Evolutionary conservation across 805 yeast species (phyloP).

Genomic region (Zygotorulaspora florentina): DNA sequence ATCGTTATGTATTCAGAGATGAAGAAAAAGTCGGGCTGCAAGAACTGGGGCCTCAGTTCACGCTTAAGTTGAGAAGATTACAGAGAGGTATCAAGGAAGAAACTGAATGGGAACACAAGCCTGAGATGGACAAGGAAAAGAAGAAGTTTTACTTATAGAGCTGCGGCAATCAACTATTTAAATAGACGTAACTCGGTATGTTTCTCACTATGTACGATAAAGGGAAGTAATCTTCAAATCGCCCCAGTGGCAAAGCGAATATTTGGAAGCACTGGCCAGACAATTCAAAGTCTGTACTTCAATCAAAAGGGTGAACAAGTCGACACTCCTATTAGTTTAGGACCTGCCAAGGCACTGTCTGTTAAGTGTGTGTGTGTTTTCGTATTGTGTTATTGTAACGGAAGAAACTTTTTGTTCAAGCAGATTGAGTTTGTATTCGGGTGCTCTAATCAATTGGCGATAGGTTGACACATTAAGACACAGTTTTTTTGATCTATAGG

Average conservation of each 20-base stretch:
- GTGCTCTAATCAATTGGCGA: neutral
- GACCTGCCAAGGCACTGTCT: neutral
- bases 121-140: conserved; percentile 96
- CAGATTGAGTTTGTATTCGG: neutral
- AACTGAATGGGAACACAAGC: conserved; percentile 92
- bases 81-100: conserved; percentile 92
- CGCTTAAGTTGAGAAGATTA: conserved; percentile 78
- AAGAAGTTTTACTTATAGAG: conserved; percentile 77
- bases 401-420: neutral
- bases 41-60: conserved; percentile 95
- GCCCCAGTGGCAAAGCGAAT: conserved; percentile 13
- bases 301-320: neutral
- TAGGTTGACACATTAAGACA: neutral
- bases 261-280: neutral
- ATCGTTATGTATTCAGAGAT: conserved; percentile 81
- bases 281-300: no score
- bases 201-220: conserved; percentile 8
- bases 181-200: neutral
- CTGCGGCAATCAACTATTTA: neutral
- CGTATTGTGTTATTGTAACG: neutral
- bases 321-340: neutral
- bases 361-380: neutral
- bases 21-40: conserved; percentile 93
- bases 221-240: conserved; percentile 7
- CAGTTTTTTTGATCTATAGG: neutral